Conservation (phyloP, 768 basidiomycete genomes). For the Termitomyces sp. region DNA sequence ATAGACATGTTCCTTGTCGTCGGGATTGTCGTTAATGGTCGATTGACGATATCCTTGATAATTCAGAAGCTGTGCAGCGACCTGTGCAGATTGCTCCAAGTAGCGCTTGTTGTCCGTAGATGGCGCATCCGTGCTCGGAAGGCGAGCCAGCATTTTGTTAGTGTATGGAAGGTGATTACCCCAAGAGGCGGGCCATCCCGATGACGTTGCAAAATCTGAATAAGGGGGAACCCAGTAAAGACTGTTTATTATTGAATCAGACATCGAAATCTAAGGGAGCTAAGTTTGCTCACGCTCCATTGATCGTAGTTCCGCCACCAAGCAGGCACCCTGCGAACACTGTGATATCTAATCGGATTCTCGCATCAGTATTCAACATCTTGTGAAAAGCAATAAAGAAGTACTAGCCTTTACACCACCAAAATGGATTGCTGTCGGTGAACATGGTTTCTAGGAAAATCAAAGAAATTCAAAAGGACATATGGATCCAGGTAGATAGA, state of each 20-base stretch:
- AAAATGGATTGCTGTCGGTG: slow-evolving; percentile 47
- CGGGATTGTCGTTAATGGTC: slow-evolving; percentile 51
- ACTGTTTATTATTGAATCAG: slow-evolving; percentile 18
- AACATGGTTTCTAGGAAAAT: slow-evolving; percentile 49
- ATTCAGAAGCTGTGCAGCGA: slow-evolving; percentile 38
- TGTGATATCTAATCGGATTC: slow-evolving; percentile 37
- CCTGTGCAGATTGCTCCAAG: slow-evolving; percentile 41
- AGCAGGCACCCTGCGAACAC: slow-evolving; percentile 60
- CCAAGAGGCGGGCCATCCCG: slow-evolving; percentile 56
- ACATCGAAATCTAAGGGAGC: not conserved
- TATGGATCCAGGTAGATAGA: no score
- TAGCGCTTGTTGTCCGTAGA: slow-evolving; percentile 57
- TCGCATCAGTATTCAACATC: not conserved
- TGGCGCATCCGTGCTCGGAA: slow-evolving; percentile 53
- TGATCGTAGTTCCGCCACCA: slow-evolving; percentile 59
- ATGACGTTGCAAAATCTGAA: slow-evolving; percentile 40
- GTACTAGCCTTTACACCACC: slow-evolving; percentile 55
- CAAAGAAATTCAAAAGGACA: not conserved
- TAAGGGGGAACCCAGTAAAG: slow-evolving; percentile 52
- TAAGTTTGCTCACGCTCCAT: slow-evolving; percentile 45
- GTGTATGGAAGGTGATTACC: slow-evolving; percentile 45
- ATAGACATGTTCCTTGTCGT: slow-evolving; percentile 53
- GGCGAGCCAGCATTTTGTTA: slow-evolving; percentile 37
- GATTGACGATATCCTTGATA: slow-evolving; percentile 43
- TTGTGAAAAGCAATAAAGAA: not conserved